phyloP scores from a whole-genome alignment of 306 rosid species.

The Quillaja saponaria region DNA sequence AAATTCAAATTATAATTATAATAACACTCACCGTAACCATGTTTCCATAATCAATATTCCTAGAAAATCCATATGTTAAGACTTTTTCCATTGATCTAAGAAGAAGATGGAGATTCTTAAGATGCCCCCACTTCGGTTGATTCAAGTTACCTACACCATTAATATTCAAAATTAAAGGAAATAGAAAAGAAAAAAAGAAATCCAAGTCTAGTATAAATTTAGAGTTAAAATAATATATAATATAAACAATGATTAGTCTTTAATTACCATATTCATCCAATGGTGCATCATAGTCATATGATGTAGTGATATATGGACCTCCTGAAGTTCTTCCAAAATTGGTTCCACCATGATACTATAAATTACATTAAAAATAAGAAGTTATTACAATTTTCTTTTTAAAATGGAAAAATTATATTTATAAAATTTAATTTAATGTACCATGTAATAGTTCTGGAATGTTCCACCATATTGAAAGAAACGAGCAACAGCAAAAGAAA shows the following conservation, averaged over 20 bases:
- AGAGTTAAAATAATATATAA: too few species aligned
- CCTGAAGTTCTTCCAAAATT: constrained; percentile 42
- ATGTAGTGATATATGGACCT: constrained; percentile 44
- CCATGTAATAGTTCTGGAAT: constrained; percentile 47
- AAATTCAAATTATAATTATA: neutral
- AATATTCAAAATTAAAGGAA: too few species aligned
- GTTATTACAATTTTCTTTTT: neutral
- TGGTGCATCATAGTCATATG: constrained; percentile 52
- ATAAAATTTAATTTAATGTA: neutral
- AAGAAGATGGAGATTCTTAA: constrained; percentile 29
- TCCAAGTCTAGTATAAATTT: too few species aligned
- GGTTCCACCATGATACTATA: constrained; percentile 47
- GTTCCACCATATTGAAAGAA: constrained; percentile 45
- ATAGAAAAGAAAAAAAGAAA: too few species aligned
- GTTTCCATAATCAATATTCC: neutral
- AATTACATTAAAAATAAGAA: neutral
- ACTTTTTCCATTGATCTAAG: constrained; percentile 24
- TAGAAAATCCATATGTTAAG: constrained; percentile 15
- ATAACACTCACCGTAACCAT: neutral
- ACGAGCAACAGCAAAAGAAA: constrained; percentile 41
- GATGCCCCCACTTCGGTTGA: constrained; percentile 50
- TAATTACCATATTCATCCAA: constrained; percentile 48
- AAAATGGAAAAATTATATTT: neutral
- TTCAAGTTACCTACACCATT: constrained; percentile 39
- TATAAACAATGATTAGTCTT: neutral